Conservation (phyloP, 2,329 filamentous ascomycete genomes). For the Chaetomium sp. region DNA sequence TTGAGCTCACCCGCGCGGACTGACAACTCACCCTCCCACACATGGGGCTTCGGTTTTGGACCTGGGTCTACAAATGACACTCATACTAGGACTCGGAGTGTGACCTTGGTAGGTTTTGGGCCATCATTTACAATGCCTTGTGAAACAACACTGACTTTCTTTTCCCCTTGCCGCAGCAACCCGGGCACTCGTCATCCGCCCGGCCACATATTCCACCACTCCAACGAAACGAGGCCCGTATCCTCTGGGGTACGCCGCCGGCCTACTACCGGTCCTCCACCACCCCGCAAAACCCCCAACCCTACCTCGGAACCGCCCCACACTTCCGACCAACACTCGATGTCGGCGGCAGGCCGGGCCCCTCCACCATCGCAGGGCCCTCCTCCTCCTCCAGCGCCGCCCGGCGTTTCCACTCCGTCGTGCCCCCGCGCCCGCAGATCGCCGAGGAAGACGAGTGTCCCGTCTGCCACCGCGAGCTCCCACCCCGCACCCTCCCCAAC, state of each 20-base stretch:
- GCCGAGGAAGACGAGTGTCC: slow-evolving; percentile 79
- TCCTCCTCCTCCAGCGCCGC: slow-evolving; percentile 28
- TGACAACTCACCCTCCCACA: slow-evolving; percentile 18
- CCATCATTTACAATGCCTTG: slow-evolving; percentile 6
- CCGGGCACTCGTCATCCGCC: slow-evolving; percentile 34
- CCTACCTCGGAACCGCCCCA: slow-evolving; percentile 23
- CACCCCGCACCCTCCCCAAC: slow-evolving; percentile 56
- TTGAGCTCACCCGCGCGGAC: slow-evolving; percentile 25
- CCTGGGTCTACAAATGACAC: slow-evolving; percentile 40
- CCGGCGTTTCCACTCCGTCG: slow-evolving; percentile 41
- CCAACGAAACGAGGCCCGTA: slow-evolving; percentile 42
- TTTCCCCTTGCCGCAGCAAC: slow-evolving; percentile 26
- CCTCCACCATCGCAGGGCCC: slow-evolving; percentile 35
- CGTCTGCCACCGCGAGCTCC: slow-evolving; percentile 72
- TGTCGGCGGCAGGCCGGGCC: slow-evolving; percentile 39
- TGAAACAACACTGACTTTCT: slow-evolving; percentile 4
- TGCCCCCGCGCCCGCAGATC: slow-evolving; percentile 52
- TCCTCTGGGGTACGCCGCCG: slow-evolving; percentile 46
- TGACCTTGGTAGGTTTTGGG: slow-evolving; percentile 50
- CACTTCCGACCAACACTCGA: slow-evolving; percentile 40
- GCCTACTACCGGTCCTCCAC: slow-evolving; percentile 39
- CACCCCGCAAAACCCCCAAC: slow-evolving; percentile 30
- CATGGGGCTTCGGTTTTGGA: slow-evolving; percentile 45
- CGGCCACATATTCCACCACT: slow-evolving; percentile 21
- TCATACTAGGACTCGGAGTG: slow-evolving; percentile 49